Evolutionary conservation across 352 stramenopile species (phyloP).

Genomic region (Globisporangium paddicum): DNA sequence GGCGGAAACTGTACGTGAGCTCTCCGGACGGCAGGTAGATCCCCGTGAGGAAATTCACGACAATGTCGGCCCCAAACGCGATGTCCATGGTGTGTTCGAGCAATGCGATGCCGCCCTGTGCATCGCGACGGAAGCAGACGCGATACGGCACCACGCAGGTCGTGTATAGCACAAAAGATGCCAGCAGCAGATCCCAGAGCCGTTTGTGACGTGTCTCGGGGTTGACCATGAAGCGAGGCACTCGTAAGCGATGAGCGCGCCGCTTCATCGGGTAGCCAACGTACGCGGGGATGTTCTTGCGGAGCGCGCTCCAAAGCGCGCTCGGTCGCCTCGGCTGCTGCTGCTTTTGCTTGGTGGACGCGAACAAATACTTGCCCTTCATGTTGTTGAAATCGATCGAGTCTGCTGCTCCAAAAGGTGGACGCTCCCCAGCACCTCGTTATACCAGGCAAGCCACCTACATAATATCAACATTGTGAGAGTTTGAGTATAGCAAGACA

Average conservation of each 20-base stretch:
- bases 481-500: too few species aligned
- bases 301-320: constrained; percentile 44
- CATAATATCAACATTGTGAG: neutral
- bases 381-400: constrained; percentile 1
- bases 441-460: neutral
- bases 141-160: constrained; percentile 70
- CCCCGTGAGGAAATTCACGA: constrained; percentile 77
- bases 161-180: constrained; percentile 68
- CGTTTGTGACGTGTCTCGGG: constrained; percentile 51
- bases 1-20: constrained; percentile 43
- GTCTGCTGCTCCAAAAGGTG: neutral
- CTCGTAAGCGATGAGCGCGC: constrained; percentile 21
- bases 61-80: constrained; percentile 68
- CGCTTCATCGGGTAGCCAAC: constrained; percentile 25
- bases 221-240: constrained; percentile 56
- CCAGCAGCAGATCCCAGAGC: constrained; percentile 65
- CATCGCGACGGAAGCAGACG: constrained; percentile 71
- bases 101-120: constrained; percentile 31
- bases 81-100: constrained; percentile 68
- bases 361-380: neutral
- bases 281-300: constrained; percentile 50
- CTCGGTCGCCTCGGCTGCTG: constrained; percentile 27
- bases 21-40: constrained; percentile 58
- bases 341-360: neutral
- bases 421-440: neutral